Evolutionary conservation across 306 rosid genomes (phyloP).

Genomic region (Castanopsis chinensis): DNA sequence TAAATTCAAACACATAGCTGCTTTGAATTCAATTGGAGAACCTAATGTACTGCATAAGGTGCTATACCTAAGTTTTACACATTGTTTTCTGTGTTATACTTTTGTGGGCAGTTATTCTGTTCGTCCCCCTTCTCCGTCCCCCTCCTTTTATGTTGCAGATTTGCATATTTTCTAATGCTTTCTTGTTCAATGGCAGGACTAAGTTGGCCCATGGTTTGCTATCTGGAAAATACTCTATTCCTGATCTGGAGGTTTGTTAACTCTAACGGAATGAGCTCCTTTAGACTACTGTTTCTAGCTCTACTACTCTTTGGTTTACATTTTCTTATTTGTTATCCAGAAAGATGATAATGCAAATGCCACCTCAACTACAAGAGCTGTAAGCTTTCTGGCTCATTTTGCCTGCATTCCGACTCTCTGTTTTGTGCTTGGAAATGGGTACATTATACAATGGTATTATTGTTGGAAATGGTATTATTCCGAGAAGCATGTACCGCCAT

Average conservation of each 20-base stretch:
- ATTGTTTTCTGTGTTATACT: not conserved
- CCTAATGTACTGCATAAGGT: too few relatives aligned
- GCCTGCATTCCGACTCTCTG: not conserved
- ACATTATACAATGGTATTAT: not conserved
- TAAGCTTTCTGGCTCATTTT: slow-evolving; percentile 45
- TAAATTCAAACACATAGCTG: too few relatives aligned
- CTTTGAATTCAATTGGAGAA: too few relatives aligned
- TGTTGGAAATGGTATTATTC: too few relatives aligned
- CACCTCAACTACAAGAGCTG: slow-evolving; percentile 46
- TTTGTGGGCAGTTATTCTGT: not conserved
- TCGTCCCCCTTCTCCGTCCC: not conserved
- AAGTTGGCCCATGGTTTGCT: slow-evolving; percentile 82
- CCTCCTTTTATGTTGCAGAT: not conserved
- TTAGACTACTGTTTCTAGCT: slow-evolving; percentile 8
- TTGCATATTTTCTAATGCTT: slow-evolving; percentile 15
- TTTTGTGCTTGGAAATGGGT: not conserved
- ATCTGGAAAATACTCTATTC: slow-evolving; percentile 82
- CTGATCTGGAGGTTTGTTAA: slow-evolving; percentile 52
- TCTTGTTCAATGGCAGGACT: slow-evolving; percentile 47
- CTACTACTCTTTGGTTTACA: slow-evolving; percentile 1
- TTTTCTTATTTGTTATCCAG: slow-evolving; percentile 40
- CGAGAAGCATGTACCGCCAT: too few relatives aligned
- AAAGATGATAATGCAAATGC: slow-evolving; percentile 45
- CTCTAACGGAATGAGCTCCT: slow-evolving; percentile 1
- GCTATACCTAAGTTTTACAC: too few relatives aligned